Percentiles rank a stretch among this genome's conserved stretches.
These are phyloP conservation scores for Xanthoconium purpureum DNA, from an alignment of 768 basidiomycete species.

Conservation along the genomic window DNA sequence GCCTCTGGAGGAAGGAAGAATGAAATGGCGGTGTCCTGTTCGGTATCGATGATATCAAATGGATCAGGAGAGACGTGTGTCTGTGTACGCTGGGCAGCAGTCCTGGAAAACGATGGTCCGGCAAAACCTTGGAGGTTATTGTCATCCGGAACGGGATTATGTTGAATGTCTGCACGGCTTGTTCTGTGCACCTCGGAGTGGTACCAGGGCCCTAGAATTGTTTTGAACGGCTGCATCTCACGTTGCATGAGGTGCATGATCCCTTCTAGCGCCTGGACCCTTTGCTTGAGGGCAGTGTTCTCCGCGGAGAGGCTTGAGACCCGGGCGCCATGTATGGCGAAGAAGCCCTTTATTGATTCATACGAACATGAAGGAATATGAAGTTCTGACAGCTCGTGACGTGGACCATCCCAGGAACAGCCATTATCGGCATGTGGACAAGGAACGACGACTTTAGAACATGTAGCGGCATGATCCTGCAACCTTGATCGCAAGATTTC, in stretches of 20 bases:
- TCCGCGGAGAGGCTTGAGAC: conserved; percentile 52
- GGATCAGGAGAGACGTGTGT: conserved; percentile 12
- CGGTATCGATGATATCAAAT: conserved; percentile 19
- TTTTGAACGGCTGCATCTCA: conserved; percentile 55
- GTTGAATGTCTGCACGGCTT: conserved; percentile 12
- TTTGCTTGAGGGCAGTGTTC: conserved; percentile 59
- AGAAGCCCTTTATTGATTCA: conserved; percentile 60
- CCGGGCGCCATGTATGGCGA: conserved; percentile 41
- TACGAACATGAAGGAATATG: conserved; percentile 52
- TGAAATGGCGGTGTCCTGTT: conserved; percentile 24
- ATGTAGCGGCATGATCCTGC: conserved; percentile 36
- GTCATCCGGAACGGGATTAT: conserved; percentile 11
- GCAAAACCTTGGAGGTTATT: conserved; percentile 6
- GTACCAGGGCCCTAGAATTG: conserved; percentile 68
- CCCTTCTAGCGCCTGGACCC: conserved; percentile 57
- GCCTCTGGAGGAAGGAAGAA: conserved; percentile 29
- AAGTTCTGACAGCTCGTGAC: conserved; percentile 30
- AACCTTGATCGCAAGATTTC: conserved; percentile 36
- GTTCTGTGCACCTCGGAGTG: conserved; percentile 33
- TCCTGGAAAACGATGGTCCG: conserved; percentile 21
- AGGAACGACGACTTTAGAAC: conserved; percentile 37
- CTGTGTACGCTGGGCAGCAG: conserved; percentile 11
- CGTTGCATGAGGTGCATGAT: conserved; percentile 46
- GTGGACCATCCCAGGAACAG: conserved; percentile 52
- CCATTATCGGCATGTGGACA: conserved; percentile 51